A percentile compares a stretch with the other conserved stretches of the same genome.
Conservation (phyloP, 2,329 filamentous ascomycete species). For the Exophiala aquamarina region DNA sequence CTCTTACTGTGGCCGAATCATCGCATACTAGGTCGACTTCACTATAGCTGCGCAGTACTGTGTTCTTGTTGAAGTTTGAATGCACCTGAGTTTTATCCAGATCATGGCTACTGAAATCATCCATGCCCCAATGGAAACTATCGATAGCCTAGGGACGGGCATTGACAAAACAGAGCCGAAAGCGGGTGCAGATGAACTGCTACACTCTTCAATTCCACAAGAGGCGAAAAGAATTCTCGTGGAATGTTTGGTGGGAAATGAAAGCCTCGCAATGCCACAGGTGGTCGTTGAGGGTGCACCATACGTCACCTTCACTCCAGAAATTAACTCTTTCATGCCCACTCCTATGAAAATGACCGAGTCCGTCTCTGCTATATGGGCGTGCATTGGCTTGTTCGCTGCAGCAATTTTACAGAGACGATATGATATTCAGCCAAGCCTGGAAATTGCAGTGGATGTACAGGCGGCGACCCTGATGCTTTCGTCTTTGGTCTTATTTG, state of each 20-base stretch:
- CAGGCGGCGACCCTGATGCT: not conserved
- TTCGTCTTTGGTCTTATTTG: not conserved
- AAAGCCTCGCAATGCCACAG: not conserved
- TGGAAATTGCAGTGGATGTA: not conserved
- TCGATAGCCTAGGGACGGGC: not conserved
- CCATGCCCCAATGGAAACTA: not conserved
- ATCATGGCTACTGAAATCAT: not conserved
- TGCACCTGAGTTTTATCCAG: not conserved
- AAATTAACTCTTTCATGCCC: not conserved
- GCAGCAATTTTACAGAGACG: not conserved
- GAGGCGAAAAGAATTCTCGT: not conserved
- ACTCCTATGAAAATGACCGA: conserved; percentile 2
- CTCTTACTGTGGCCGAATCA: no score
- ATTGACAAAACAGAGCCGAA: not conserved
- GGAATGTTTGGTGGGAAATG: not conserved
- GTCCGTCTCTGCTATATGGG: not conserved
- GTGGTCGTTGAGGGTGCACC: not conserved
- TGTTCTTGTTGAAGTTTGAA: no score
- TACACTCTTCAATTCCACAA: not conserved
- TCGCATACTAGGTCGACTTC: no score
- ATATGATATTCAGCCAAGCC: conserved; percentile 29
- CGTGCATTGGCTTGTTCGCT: not conserved
- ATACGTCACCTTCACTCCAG: not conserved
- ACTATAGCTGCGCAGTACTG: no score
- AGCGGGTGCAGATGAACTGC: not conserved